These are phyloP conservation scores for Plasmodium gaboni DNA, from an alignment of 169 alveolate species.

Conservation along the genomic window DNA sequence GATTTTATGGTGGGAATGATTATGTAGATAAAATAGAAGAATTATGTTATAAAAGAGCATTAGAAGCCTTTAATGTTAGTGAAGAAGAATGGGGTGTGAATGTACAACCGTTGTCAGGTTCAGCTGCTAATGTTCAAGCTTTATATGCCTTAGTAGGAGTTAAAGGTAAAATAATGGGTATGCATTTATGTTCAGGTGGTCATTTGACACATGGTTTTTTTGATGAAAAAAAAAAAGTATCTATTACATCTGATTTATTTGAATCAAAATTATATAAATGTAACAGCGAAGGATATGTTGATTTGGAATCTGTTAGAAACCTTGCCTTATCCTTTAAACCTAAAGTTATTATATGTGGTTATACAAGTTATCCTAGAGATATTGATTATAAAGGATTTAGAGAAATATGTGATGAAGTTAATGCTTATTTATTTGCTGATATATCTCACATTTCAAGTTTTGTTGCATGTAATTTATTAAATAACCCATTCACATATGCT, in stretches of 20 bases:
- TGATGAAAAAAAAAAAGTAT: slow-evolving; percentile 92
- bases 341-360: slow-evolving; percentile 92
- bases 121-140: slow-evolving; percentile 98
- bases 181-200: slow-evolving; percentile 97
- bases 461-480: slow-evolving; percentile 93
- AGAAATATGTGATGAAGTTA: slow-evolving; percentile 94
- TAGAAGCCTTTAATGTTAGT: slow-evolving; percentile 93
- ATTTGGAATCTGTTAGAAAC: slow-evolving; percentile 59
- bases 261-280: slow-evolving; percentile 93
- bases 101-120: slow-evolving; percentile 97
- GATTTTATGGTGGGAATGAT: slow-evolving; percentile 95
- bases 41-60: slow-evolving; percentile 94
- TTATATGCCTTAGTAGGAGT: slow-evolving; percentile 95
- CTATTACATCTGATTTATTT: slow-evolving; percentile 95
- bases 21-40: slow-evolving; percentile 91
- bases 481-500: slow-evolving; percentile 93
- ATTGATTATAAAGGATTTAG: slow-evolving; percentile 92
- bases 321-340: slow-evolving; percentile 88
- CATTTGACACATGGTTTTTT: slow-evolving; percentile 95
- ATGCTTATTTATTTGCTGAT: slow-evolving; percentile 97
- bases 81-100: slow-evolving; percentile 97
- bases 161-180: slow-evolving; percentile 97
- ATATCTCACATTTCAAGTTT: slow-evolving; percentile 98
- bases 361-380: slow-evolving; percentile 87
- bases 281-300: slow-evolving; percentile 79